A percentile compares a stretch with the other conserved stretches of the same genome.
phyloP scores from a whole-genome alignment of 352 stramenopile genomes.

The Pythium utonaiense region DNA sequence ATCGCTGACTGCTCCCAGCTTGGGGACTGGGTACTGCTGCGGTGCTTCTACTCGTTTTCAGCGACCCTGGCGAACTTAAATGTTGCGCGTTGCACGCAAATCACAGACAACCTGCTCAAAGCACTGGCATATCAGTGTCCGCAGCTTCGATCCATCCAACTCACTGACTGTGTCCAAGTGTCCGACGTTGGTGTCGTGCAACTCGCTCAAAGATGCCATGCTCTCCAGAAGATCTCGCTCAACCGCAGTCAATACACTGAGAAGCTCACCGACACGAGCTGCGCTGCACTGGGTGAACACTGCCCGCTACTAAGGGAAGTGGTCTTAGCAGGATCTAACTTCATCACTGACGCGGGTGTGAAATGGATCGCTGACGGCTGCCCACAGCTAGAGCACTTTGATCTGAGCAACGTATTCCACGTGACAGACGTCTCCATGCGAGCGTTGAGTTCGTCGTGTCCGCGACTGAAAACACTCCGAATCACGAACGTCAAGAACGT shows the following conservation, averaged over 20 bases:
- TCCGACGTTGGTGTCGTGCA: slow-evolving; percentile 84
- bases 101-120: slow-evolving; percentile 85
- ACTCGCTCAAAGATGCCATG: slow-evolving; percentile 67
- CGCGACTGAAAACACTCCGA: slow-evolving; percentile 31
- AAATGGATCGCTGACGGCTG: slow-evolving; percentile 86
- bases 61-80: slow-evolving; percentile 42
- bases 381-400: slow-evolving; percentile 63
- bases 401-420: slow-evolving; percentile 78
- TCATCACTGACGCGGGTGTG: slow-evolving; percentile 88
- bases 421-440: slow-evolving; percentile 80
- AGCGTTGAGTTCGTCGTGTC: slow-evolving; percentile 38
- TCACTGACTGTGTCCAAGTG: slow-evolving; percentile 76
- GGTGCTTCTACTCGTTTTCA: slow-evolving; percentile 58
- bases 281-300: slow-evolving; percentile 72
- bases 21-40: slow-evolving; percentile 64
- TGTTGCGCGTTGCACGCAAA: slow-evolving; percentile 72
- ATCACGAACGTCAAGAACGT: slow-evolving; percentile 72
- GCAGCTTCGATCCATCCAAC: slow-evolving; percentile 56
- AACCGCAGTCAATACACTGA: slow-evolving; percentile 55
- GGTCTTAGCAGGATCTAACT: slow-evolving; percentile 78
- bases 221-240: slow-evolving; percentile 72
- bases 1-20: slow-evolving; percentile 59
- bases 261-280: slow-evolving; percentile 86
- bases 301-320: slow-evolving; percentile 53
- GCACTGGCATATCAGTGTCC: slow-evolving; percentile 71